These are phyloP conservation scores for Naematelia encephala DNA, from an alignment of 768 basidiomycete species.

Conservation along the genomic window DNA sequence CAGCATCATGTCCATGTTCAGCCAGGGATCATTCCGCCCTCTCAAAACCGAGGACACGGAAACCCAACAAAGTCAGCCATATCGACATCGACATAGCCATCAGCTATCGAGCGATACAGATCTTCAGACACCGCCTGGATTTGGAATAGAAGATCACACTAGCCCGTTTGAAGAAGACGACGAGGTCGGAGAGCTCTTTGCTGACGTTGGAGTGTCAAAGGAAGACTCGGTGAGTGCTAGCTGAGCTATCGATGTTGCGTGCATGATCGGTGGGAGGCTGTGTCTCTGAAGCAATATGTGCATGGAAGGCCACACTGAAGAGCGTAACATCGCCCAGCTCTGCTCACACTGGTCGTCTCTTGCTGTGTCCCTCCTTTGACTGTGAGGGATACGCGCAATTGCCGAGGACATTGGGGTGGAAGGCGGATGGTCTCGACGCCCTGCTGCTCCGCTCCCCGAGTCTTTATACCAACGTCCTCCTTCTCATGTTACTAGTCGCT, in stretches of 20 bases:
- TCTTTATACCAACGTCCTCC: no score
- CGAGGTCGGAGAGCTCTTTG: background rate
- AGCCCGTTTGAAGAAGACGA: constrained; percentile 10
- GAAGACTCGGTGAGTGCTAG: background rate
- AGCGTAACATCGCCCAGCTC: no score
- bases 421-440: no score
- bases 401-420: no score
- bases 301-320: no score
- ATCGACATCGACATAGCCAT: background rate
- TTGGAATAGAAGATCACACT: background rate
- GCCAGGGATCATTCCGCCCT: constrained; percentile 26
- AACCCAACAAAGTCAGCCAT: background rate
- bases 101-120: background rate
- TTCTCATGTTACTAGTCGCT: no score
- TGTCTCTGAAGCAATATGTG: no score
- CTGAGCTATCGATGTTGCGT: background rate
- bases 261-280: background rate
- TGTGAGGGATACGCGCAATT: no score
- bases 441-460: no score
- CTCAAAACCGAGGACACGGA: constrained; percentile 8
- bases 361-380: no score
- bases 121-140: background rate
- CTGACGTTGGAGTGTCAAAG: background rate
- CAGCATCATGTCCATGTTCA: constrained; percentile 33
- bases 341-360: no score